These are phyloP conservation scores for Coffea humblotiana DNA, from an alignment of 305 asterid species.

Conservation along the genomic window DNA sequence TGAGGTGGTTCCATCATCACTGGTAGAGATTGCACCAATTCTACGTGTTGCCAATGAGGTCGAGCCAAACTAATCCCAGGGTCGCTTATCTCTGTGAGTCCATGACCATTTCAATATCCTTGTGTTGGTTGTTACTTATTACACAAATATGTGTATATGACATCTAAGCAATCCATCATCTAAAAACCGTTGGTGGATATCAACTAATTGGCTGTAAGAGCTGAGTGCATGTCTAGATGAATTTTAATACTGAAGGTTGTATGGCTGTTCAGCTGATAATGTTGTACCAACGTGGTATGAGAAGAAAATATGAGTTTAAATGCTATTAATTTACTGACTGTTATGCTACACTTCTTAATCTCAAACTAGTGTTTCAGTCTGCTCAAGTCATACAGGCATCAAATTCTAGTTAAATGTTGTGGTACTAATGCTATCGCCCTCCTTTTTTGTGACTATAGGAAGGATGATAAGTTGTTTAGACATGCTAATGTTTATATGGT, in stretches of 20 bases:
- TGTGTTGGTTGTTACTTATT: not conserved
- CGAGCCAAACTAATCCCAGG: slow-evolving; percentile 77
- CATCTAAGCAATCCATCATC: not conserved
- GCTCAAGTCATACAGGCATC: not conserved
- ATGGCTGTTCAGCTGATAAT: not conserved
- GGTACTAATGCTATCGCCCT: not conserved
- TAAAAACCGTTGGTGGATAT: not conserved
- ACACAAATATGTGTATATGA: not conserved
- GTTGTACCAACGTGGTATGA: not conserved
- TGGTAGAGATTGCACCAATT: slow-evolving; percentile 94
- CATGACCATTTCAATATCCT: slow-evolving; percentile 13
- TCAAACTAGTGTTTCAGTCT: not conserved
- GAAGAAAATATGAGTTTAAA: not conserved
- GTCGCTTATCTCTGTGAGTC: slow-evolving; percentile 97
- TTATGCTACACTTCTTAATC: not conserved
- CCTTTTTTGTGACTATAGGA: not conserved
- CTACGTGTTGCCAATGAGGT: slow-evolving; percentile 99
- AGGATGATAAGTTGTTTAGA: not conserved
- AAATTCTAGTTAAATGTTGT: not conserved
- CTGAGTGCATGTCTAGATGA: not conserved
- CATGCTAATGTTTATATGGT: not conserved
- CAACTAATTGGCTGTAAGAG: not conserved
- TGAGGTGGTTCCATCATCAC: slow-evolving; percentile 96
- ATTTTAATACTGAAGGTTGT: not conserved
- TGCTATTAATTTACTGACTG: not conserved